Conservation (phyloP, 306 rosid genomes). For the Heteromeles arbutifolia region DNA sequence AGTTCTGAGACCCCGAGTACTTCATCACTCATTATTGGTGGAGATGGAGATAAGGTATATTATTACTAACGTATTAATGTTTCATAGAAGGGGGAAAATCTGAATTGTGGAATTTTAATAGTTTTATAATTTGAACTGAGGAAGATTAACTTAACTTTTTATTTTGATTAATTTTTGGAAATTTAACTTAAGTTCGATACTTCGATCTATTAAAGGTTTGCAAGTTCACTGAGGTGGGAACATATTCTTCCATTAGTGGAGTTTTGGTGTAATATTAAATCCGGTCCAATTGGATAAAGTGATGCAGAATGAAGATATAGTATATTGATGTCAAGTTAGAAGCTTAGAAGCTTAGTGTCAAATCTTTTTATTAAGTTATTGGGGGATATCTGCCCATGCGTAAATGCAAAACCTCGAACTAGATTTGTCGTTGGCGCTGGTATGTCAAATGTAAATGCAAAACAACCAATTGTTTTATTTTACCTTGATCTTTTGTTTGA, state of each 20-base stretch:
- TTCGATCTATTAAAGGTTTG: neutral
- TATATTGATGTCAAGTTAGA: neutral
- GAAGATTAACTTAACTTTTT: neutral
- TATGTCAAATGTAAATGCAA: neutral
- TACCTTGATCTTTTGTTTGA: neutral
- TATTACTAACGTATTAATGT: neutral
- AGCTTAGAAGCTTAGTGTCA: neutral
- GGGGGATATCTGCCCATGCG: neutral
- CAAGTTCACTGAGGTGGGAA: neutral
- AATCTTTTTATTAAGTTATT: neutral
- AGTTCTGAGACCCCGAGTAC: conserved; percentile 57
- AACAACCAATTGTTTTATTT: neutral
- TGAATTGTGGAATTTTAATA: neutral
- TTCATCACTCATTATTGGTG: conserved; percentile 48
- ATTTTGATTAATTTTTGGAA: neutral
- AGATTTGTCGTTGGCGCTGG: neutral
- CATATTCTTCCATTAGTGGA: neutral
- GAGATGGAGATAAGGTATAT: conserved; percentile 58
- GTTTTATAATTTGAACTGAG: neutral
- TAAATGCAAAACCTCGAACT: neutral
- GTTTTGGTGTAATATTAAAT: neutral
- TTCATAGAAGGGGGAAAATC: neutral
- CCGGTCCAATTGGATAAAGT: neutral
- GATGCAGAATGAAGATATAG: neutral
- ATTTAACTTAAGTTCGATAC: neutral